Evolutionary conservation across 1,284 basidiomycete genomes (phyloP).

Genomic region (Cerrena zonata): DNA sequence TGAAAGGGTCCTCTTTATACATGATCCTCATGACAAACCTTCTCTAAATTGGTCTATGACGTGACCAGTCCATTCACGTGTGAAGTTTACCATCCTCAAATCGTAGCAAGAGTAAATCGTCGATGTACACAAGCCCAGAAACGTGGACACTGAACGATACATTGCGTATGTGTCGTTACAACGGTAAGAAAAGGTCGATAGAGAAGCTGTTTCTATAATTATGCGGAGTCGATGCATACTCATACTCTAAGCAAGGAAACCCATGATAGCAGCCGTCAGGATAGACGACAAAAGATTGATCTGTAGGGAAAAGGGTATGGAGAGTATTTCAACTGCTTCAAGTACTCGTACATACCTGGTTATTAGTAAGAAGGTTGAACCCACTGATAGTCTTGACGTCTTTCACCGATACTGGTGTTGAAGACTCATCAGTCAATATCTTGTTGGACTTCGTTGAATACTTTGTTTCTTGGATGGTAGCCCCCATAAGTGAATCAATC

Average conservation of each 20-base stretch:
- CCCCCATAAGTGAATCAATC: constrained; percentile 84
- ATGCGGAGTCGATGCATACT: too few relatives aligned
- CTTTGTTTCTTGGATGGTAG: constrained; percentile 78
- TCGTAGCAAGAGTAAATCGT: too few relatives aligned
- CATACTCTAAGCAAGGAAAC: constrained; percentile 26
- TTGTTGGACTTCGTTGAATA: constrained; percentile 61
- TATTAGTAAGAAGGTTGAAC: constrained; percentile 71
- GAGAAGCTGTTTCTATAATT: too few relatives aligned
- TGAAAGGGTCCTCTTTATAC: too few relatives aligned
- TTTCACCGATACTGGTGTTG: constrained; percentile 21
- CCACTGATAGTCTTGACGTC: constrained; percentile 64
- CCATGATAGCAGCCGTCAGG: constrained; percentile 34
- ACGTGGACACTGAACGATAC: too few relatives aligned
- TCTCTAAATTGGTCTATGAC: too few relatives aligned
- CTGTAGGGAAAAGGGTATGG: neutral
- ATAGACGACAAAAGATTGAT: constrained; percentile 35
- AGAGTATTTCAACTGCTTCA: neutral
- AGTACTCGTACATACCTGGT: constrained; percentile 50
- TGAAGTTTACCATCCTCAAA: too few relatives aligned
- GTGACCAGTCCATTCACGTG: too few relatives aligned
- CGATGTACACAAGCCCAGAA: too few relatives aligned
- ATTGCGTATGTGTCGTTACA: too few relatives aligned
- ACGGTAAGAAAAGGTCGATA: too few relatives aligned
- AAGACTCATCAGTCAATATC: constrained; percentile 60
- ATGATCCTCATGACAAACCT: too few relatives aligned